These are phyloP conservation scores for Cystobasidium pallidum DNA, from an alignment of 1,284 basidiomycete genomes.

Conservation along the genomic window DNA sequence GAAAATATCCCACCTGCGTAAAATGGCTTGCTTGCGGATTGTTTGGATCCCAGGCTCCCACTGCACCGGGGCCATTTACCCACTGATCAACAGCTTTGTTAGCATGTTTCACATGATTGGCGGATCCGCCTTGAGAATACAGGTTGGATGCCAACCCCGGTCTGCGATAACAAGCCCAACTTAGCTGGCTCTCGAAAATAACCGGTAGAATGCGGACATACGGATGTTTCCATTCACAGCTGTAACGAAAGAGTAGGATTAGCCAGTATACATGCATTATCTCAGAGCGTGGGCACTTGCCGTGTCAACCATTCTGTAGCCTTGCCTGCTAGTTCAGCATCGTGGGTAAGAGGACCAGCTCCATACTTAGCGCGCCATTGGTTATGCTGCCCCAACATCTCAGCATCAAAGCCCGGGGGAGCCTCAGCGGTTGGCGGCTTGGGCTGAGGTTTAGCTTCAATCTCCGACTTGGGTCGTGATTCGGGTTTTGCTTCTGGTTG, in stretches of 20 bases:
- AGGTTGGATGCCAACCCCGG: slow-evolving; percentile 18
- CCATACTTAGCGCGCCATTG: slow-evolving; percentile 65
- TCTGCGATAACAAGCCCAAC: not conserved
- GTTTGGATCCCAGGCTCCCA: slow-evolving; percentile 14
- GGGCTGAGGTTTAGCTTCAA: not conserved
- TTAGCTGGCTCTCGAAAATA: not conserved
- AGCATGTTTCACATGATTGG: not conserved
- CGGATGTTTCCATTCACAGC: slow-evolving; percentile 17
- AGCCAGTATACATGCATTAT: too few species aligned
- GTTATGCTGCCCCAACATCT: slow-evolving; percentile 61
- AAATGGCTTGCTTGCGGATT: slow-evolving; percentile 31
- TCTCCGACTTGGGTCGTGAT: not conserved
- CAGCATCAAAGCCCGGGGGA: slow-evolving; percentile 3
- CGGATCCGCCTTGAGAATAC: slow-evolving; percentile 11
- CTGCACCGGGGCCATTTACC: slow-evolving; percentile 19
- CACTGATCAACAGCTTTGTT: slow-evolving; percentile 11
- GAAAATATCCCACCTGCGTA: slow-evolving; percentile 21
- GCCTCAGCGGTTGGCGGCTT: not conserved
- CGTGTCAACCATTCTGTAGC: slow-evolving; percentile 69
- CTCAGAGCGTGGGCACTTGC: too few species aligned
- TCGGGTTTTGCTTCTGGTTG: not conserved
- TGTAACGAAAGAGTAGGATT: not conserved
- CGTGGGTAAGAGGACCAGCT: slow-evolving; percentile 66
- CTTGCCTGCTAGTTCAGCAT: slow-evolving; percentile 61
- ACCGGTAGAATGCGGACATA: not conserved